These are phyloP conservation scores for Sarocladium kiliense DNA, from an alignment of 2,329 filamentous ascomycete species.

Conservation along the genomic window DNA sequence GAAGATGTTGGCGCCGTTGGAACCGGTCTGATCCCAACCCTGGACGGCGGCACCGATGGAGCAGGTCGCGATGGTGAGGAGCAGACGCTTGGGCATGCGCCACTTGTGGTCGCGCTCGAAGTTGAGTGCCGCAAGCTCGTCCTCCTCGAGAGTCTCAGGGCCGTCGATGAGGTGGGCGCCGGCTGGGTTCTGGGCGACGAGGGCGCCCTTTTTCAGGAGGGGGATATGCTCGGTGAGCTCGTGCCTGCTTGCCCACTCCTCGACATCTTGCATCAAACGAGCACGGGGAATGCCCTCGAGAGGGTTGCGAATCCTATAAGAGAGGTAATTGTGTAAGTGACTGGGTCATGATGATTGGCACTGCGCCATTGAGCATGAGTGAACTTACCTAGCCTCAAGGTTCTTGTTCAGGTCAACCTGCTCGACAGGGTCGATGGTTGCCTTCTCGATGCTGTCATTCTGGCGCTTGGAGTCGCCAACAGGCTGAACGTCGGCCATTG, in stretches of 20 bases:
- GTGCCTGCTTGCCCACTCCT: constrained; percentile 52
- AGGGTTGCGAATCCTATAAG: constrained; percentile 38
- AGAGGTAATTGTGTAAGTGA: background rate
- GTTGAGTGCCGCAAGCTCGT: constrained; percentile 52
- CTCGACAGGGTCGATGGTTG: constrained; percentile 21
- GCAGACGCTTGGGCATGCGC: constrained; percentile 56
- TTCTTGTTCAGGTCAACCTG: constrained; percentile 32
- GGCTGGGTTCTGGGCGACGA: constrained; percentile 53
- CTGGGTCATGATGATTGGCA: background rate
- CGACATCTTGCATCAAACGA: constrained; percentile 53
- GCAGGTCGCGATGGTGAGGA: constrained; percentile 61
- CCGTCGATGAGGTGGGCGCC: constrained; percentile 49
- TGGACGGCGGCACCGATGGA: constrained; percentile 64
- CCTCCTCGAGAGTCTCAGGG: constrained; percentile 48
- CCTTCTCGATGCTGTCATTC: constrained; percentile 21
- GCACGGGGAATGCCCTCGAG: constrained; percentile 43
- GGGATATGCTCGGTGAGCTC: constrained; percentile 49
- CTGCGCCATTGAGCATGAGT: background rate
- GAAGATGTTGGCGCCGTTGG: constrained; percentile 57
- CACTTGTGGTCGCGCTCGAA: constrained; percentile 62
- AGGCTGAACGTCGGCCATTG: constrained; percentile 6
- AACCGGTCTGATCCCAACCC: constrained; percentile 58
- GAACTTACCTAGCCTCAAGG: constrained; percentile 33
- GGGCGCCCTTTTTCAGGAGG: constrained; percentile 51
- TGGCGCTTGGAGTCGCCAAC: constrained; percentile 5